Evolutionary conservation across 2,329 filamentous ascomycete genomes (phyloP), one percentile per base, ranked within the genome.

Genomic region (Stemphylium lycopersici): DNA sequence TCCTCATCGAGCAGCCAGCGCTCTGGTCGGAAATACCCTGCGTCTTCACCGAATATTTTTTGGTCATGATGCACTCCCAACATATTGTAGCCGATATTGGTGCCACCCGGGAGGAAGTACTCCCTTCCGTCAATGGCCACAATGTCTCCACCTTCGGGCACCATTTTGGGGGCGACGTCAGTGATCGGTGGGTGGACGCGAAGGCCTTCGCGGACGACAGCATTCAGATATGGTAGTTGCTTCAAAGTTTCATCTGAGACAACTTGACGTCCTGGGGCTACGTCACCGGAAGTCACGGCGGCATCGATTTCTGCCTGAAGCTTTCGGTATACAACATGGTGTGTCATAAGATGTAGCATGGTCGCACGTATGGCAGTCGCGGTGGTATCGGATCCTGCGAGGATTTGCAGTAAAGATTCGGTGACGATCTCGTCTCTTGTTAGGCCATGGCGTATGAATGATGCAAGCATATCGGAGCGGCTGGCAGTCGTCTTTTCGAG

Each of bases 341-440:
- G 79, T 3, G 80, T 79, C 4, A 80, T 75, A 33, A 86, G 67
- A 61, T 82, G 77, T 15, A 85, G 75, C 54, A 86, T 66, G 0
- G 77, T 82, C 15, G 78, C 73, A 2, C 83, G 80, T 7, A 87
- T 78, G 0, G 78, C 78, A 0, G 82, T 83, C 0, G 84, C 83
- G 0, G 83, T 83, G 0, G 82, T 85, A 55, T 86, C 84, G 1
- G 81, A 81, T 2, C 84, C 84, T 4, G 83, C 83, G 6, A 83
- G 71, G 22, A 81, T 79, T 48, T 80, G 78, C 4, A 77, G 71
- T 6, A 79, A 51, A 2, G 75, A 75, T 52, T 81, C 79, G 3
- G 63, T 49, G 61, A 76, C 58, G 71, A 79, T 38, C 68, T 73
- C 69, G 56, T 65, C 76, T 65, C 31, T 55, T 1, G 67, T 72